These are phyloP conservation scores for Betula pendula DNA, from an alignment of 306 rosid species.

Conservation along the genomic window DNA sequence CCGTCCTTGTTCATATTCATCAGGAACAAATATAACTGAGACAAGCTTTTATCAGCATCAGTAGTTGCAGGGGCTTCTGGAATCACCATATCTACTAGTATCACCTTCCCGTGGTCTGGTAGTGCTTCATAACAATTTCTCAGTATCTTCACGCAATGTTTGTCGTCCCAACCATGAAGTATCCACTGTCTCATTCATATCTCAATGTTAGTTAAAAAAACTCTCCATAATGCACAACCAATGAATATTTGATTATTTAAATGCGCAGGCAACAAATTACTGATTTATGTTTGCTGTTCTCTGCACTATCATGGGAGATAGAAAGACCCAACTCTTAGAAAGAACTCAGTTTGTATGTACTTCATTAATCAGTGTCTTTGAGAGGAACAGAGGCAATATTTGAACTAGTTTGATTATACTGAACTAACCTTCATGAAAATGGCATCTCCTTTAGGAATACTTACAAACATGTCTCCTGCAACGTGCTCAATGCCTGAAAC, in stretches of 20 bases:
- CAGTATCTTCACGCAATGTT: slow-evolving; percentile 13
- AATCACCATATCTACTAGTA: slow-evolving; percentile 27
- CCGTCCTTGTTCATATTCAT: slow-evolving; percentile 15
- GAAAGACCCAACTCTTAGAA: neutral
- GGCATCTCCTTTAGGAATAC: slow-evolving; percentile 31
- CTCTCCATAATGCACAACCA: neutral
- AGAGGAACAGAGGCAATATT: neutral
- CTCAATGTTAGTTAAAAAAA: neutral
- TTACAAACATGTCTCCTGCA: slow-evolving; percentile 29
- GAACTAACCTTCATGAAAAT: slow-evolving; percentile 33
- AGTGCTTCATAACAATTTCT: slow-evolving; percentile 29
- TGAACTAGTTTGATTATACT: neutral
- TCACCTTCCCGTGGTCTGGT: slow-evolving; percentile 28
- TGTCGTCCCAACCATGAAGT: slow-evolving; percentile 18
- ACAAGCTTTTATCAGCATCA: slow-evolving; percentile 28
- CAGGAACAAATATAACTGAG: slow-evolving; percentile 26
- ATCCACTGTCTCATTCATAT: slow-evolving; percentile 22
- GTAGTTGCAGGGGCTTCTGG: slow-evolving; percentile 20
- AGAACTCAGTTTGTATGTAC: neutral
- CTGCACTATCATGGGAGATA: neutral
- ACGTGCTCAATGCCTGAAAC: slow-evolving; percentile 25
- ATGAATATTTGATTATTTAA: neutral
- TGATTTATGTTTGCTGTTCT: neutral
- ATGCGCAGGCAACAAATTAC: neutral
- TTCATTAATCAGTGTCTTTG: no score